Conservation (phyloP, 768 basidiomycete genomes). For the Mrakia frigida region DNA sequence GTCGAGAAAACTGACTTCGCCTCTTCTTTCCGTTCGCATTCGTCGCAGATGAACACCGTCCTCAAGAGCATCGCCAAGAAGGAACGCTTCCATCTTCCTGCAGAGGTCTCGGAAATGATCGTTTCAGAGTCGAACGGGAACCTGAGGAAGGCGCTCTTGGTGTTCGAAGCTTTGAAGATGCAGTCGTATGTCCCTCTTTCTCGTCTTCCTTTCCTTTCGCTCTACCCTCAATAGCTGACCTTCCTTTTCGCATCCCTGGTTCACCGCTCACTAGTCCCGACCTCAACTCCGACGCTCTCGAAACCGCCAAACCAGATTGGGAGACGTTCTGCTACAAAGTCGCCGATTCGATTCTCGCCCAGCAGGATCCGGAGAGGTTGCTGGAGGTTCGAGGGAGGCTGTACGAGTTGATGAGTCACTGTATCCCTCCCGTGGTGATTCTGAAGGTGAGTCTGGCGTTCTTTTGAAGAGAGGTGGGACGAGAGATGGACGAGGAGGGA, state of each 20-base stretch:
- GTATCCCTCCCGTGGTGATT: slow-evolving; percentile 87
- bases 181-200: slow-evolving; percentile 63
- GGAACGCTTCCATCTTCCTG: slow-evolving; percentile 74
- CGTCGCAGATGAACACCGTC: slow-evolving; percentile 76
- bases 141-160: slow-evolving; percentile 86
- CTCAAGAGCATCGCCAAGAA: slow-evolving; percentile 71
- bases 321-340: slow-evolving; percentile 93
- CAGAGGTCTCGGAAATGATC: slow-evolving; percentile 68
- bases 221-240: too few species aligned
- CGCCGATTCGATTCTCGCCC: slow-evolving; percentile 78
- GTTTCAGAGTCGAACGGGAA: slow-evolving; percentile 79
- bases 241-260: too few species aligned
- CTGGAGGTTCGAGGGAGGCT: slow-evolving; percentile 89
- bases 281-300: slow-evolving; percentile 52
- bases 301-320: slow-evolving; percentile 98
- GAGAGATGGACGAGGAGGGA: neutral
- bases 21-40: neutral
- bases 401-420: slow-evolving; percentile 92
- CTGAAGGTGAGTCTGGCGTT: slow-evolving; percentile 61
- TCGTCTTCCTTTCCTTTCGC: neutral
- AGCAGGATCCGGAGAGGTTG: slow-evolving; percentile 81
- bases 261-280: slow-evolving; percentile 58
- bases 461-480: neutral
- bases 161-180: slow-evolving; percentile 94
- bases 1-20: neutral